A percentile compares a stretch with the other conserved stretches of the same genome.
Evolutionary conservation across 1,139 yeast genomes (phyloP).

Genomic region (Kodamaea sp.): DNA sequence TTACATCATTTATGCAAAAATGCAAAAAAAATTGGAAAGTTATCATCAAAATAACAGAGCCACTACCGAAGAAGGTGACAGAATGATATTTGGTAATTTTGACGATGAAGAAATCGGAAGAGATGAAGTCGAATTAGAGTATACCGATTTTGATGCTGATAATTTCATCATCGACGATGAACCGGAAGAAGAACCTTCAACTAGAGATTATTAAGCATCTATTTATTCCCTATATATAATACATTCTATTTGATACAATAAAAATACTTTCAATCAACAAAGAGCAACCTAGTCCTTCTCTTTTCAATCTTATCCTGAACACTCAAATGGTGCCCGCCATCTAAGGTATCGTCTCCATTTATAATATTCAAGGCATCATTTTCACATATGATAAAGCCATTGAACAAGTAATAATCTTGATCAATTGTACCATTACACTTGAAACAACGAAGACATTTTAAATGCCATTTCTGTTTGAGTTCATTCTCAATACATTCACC

Average conservation of each 20-base stretch:
- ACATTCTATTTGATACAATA: neutral
- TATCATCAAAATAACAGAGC: constrained; percentile 23
- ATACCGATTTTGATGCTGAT: constrained; percentile 35
- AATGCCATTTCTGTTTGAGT: constrained; percentile 61
- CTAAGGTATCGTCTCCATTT: constrained; percentile 20
- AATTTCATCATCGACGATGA: constrained; percentile 34
- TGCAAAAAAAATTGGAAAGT: constrained; percentile 38
- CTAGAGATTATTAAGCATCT: constrained; percentile 4
- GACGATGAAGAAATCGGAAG: constrained; percentile 32
- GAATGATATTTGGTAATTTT: constrained; percentile 40
- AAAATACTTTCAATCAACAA: neutral
- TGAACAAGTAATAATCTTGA: constrained; percentile 54
- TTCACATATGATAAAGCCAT: constrained; percentile 53
- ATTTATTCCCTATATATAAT: neutral
- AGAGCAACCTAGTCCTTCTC: neutral
- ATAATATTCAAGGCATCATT: constrained; percentile 31
- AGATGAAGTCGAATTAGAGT: constrained; percentile 31
- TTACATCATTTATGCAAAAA: constrained; percentile 65
- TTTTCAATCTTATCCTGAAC: constrained; percentile 38
- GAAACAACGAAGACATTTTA: constrained; percentile 56
- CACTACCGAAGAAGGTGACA: constrained; percentile 21
- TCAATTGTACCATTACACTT: constrained; percentile 46
- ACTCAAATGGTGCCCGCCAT: constrained; percentile 22
- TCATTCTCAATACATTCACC: constrained; percentile 88
- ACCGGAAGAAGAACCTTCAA: constrained; percentile 12